phyloP scores from a whole-genome alignment of 1,284 basidiomycete genomes.

The Fomitiporia mediterranea region DNA sequence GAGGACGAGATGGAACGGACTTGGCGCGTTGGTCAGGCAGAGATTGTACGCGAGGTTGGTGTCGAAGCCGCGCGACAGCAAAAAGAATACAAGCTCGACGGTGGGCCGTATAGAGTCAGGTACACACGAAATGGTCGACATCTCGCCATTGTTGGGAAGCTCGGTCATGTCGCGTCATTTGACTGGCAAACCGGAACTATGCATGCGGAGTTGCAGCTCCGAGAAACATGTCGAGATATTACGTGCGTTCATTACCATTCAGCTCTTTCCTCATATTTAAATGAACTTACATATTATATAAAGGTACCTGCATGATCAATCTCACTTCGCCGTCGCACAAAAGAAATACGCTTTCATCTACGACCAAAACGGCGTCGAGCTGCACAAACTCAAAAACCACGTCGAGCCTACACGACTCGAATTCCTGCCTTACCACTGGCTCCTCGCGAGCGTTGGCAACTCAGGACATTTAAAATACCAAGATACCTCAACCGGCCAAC shows the following conservation, averaged over 20 bases:
- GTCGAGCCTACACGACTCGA: constrained; percentile 90
- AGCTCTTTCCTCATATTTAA: constrained; percentile 10
- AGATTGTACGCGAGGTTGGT: constrained; percentile 70
- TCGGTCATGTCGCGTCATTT: constrained; percentile 91
- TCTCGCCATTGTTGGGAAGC: constrained; percentile 76
- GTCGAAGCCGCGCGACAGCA: constrained; percentile 70
- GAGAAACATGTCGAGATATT: constrained; percentile 88
- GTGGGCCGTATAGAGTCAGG: constrained; percentile 79
- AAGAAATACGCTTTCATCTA: constrained; percentile 97
- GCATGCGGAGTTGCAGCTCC: constrained; percentile 84
- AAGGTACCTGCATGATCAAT: constrained; percentile 90
- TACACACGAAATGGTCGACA: constrained; percentile 93
- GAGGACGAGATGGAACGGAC: constrained; percentile 84
- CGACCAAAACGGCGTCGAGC: constrained; percentile 89
- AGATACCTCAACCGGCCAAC: constrained; percentile 90
- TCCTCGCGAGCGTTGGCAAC: constrained; percentile 87
- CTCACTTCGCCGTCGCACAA: constrained; percentile 93
- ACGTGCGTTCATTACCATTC: constrained; percentile 44
- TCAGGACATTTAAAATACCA: constrained; percentile 94
- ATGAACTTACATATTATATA: constrained; percentile 28
- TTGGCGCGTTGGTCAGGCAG: constrained; percentile 82
- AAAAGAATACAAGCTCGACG: constrained; percentile 79
- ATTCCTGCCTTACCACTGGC: constrained; percentile 95
- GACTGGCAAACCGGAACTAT: constrained; percentile 91
- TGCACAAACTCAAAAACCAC: constrained; percentile 82